Evolutionary conservation across 495 filamentous ascomycete species (phyloP).

Genomic region (Bryoglossum gracile): DNA sequence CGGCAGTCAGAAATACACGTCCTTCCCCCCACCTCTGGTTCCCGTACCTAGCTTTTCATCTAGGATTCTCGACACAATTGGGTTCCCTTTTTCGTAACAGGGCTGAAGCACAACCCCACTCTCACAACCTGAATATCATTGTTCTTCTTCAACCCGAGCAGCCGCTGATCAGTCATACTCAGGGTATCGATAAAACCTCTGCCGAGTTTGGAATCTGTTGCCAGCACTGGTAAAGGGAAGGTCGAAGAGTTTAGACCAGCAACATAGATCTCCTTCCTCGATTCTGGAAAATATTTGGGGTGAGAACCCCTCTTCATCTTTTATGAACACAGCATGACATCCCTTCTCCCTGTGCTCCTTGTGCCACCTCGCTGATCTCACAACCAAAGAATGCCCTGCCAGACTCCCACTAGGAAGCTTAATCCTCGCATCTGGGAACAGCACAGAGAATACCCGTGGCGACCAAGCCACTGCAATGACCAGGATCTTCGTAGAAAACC

Average conservation of each 20-base stretch:
- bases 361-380: conserved; percentile 54
- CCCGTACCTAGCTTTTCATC: conserved; percentile 41
- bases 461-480: conserved; percentile 69
- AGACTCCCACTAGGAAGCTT: conserved; percentile 51
- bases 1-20: conserved; percentile 64
- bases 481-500: conserved; percentile 52
- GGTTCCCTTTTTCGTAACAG: conserved; percentile 55
- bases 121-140: conserved; percentile 56
- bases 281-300: conserved; percentile 68
- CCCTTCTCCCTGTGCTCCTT: conserved; percentile 20
- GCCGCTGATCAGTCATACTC: conserved; percentile 43
- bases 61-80: conserved; percentile 50
- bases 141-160: conserved; percentile 42
- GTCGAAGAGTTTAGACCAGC: conserved; percentile 59
- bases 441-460: conserved; percentile 45
- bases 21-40: conserved; percentile 41
- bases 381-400: conserved; percentile 64
- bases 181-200: conserved; percentile 41
- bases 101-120: conserved; percentile 66
- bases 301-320: conserved; percentile 47
- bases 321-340: conserved; percentile 69
- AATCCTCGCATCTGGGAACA: conserved; percentile 52
- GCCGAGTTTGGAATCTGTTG: conserved; percentile 41
- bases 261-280: conserved; percentile 62
- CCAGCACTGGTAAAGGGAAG: conserved; percentile 49